phyloP scores from a whole-genome alignment of 306 rosid genomes.

The Potentilla sterilis region DNA sequence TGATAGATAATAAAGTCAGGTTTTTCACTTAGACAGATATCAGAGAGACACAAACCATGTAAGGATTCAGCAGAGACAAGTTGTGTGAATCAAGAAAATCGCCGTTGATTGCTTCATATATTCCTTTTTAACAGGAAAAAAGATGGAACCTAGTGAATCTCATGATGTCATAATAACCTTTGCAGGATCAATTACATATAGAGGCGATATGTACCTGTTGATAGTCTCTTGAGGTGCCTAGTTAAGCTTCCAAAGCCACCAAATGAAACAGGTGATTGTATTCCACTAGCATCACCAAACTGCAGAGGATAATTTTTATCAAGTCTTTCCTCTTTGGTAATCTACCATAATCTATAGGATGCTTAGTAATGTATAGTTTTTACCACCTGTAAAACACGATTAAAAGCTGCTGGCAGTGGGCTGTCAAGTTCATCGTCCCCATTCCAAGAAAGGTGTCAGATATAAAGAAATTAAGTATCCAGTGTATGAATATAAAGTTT shows the following conservation, averaged over 20 bases:
- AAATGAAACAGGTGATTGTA: slow-evolving; percentile 91
- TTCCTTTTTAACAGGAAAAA: slow-evolving; percentile 53
- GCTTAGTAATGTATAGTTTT: slow-evolving; percentile 26
- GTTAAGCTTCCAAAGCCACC: slow-evolving; percentile 96
- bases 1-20: slow-evolving; percentile 7
- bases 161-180: slow-evolving; percentile 2
- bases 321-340: slow-evolving; percentile 26
- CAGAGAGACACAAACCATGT: slow-evolving; percentile 64
- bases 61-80: slow-evolving; percentile 86
- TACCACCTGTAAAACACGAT: slow-evolving; percentile 79
- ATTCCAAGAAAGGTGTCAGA: slow-evolving; percentile 33
- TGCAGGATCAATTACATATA: slow-evolving; percentile 15
- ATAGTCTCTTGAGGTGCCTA: slow-evolving; percentile 85
- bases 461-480: slow-evolving; percentile 5
- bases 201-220: slow-evolving; percentile 45
- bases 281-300: slow-evolving; percentile 98
- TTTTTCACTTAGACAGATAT: slow-evolving; percentile 12
- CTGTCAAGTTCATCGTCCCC: slow-evolving; percentile 44
- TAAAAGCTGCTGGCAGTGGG: slow-evolving; percentile 81
- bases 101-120: slow-evolving; percentile 69
- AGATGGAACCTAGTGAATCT: slow-evolving; percentile 22
- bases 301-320: slow-evolving; percentile 42
- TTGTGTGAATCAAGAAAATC: slow-evolving; percentile 68
- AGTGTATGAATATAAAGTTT: neutral
- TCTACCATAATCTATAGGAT: slow-evolving; percentile 26